phyloP scores from a whole-genome alignment of 345 rosid genomes.

The Microcos paniculata region DNA sequence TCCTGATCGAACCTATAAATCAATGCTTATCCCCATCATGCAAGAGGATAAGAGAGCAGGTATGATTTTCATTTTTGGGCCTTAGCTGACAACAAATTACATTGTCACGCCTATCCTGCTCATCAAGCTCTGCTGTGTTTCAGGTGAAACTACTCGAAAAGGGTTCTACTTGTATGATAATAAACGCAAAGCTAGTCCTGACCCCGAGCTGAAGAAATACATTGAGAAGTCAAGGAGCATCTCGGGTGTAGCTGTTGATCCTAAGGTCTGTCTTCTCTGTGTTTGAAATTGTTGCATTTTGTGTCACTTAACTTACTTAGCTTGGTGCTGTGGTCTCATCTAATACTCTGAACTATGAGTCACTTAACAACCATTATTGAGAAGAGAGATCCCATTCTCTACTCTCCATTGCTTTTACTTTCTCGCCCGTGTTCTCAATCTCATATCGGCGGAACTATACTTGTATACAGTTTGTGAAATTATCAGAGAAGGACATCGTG shows the following conservation, averaged over 20 bases:
- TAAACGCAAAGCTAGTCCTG: slow-evolving; percentile 83
- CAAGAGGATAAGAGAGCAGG: slow-evolving; percentile 96
- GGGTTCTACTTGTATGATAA: slow-evolving; percentile 87
- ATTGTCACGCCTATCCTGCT: slow-evolving; percentile 8
- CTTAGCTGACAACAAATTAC: neutral
- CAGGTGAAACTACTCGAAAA: slow-evolving; percentile 81
- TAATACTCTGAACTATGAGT: neutral
- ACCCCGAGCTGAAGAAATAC: slow-evolving; percentile 72
- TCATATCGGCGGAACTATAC: slow-evolving; percentile 11
- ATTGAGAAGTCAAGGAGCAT: slow-evolving; percentile 82
- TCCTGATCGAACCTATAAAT: slow-evolving; percentile 78
- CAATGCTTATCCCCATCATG: slow-evolving; percentile 81
- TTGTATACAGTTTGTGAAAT: slow-evolving; percentile 52
- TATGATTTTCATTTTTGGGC: slow-evolving; percentile 18
- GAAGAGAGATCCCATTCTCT: neutral
- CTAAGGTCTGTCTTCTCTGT: slow-evolving; percentile 52
- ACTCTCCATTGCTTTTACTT: neutral
- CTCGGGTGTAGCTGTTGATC: slow-evolving; percentile 65
- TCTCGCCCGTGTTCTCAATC: neutral
- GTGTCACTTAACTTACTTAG: slow-evolving; percentile 3
- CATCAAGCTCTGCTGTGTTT: slow-evolving; percentile 11
- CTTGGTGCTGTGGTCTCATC: neutral
- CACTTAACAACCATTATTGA: neutral
- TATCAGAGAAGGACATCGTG: slow-evolving; percentile 77
- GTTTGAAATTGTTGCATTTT: slow-evolving; percentile 13